These are phyloP conservation scores for Phalaenopsis aphrodite DNA, from an alignment of 106 monocot species.

Conservation along the genomic window DNA sequence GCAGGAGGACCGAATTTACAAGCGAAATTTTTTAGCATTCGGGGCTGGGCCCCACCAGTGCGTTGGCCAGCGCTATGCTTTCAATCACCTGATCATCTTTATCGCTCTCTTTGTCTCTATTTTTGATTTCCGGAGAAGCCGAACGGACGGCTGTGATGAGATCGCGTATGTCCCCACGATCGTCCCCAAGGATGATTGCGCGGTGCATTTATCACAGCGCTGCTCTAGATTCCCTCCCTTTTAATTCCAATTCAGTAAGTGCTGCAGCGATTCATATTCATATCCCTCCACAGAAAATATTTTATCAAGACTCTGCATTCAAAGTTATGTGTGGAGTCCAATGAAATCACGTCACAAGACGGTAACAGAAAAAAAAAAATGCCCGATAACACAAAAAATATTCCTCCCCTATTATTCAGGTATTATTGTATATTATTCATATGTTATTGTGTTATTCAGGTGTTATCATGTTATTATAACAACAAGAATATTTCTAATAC, in stretches of 20 bases:
- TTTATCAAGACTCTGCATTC: too few relatives aligned
- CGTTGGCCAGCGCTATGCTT: conserved; percentile 84
- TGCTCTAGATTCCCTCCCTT: conserved; percentile 23
- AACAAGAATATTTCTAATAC: too few relatives aligned
- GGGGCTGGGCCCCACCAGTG: conserved; percentile 94
- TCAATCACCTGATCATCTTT: conserved; percentile 82
- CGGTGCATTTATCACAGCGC: conserved; percentile 40
- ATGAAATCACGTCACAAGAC: too few relatives aligned
- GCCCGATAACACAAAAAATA: too few relatives aligned
- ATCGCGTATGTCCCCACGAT: conserved; percentile 81
- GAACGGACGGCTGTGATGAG: conserved; percentile 64
- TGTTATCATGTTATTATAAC: too few relatives aligned
- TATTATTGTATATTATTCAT: too few relatives aligned
- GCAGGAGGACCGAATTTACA: conserved; percentile 64
- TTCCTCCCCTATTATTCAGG: too few relatives aligned
- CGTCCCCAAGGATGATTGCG: conserved; percentile 77
- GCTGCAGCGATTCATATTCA: too few relatives aligned
- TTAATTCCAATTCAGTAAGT: background rate
- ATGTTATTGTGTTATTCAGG: too few relatives aligned
- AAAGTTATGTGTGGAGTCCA: too few relatives aligned
- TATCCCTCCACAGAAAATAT: too few relatives aligned
- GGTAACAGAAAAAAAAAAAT: too few relatives aligned
- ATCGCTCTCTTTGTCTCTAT: conserved; percentile 69
- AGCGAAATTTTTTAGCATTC: conserved; percentile 73
- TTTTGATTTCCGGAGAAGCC: conserved; percentile 53